Evolutionary conservation across 192 early-diverging fungal genomes (phyloP), one percentile per base, ranked within the genome.

Genomic region (Blastocladiella britannica): DNA sequence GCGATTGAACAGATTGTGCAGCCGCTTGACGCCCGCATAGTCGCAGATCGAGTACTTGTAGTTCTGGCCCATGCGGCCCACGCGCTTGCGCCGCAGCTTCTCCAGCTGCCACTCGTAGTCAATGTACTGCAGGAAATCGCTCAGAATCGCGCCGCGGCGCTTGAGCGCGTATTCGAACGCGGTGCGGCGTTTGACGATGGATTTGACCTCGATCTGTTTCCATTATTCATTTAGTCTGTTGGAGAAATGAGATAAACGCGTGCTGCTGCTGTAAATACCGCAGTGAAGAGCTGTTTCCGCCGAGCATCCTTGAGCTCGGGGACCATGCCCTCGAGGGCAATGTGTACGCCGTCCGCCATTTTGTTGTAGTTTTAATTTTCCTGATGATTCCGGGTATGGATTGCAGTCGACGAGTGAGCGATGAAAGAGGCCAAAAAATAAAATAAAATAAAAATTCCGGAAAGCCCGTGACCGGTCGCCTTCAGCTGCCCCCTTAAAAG

Each of bases 81-180:
- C 84, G 28, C 93, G 75, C 62, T 86, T 84, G 62, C 70, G 74
- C 25, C 92, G 77, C 52, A 95, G 67, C 26, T 74, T 64, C 52
- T 95, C 89, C 55, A 95, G 72, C 67, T 89, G 91, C 70, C 82
- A 85, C 63, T 98, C 94, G 71, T 90, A 98, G 58, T 89, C 86
- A 61, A 95, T 90, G 70, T 91, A 90, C 24, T 86, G 80, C 27
- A 98, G 72, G 66, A 79, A 98, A 55, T 94, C 89, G 9, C 75
- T 70, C 53, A 83, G 74, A 26, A 75, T 70, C 5, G 70, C 65
- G 12, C 85, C 82, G 60, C 86, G 82, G 25, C 90, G 73, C 61
- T 87, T 82, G 29, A 95, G 67, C 4, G 82, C 67, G 60, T 92
- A 93, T 65, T 95, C 92, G 58, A 88, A 88, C 57, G 81, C 80